Base-by-base conservation (phyloP, 2,329 filamentous ascomycete genomes). In the Penicillium sp. region DNA sequence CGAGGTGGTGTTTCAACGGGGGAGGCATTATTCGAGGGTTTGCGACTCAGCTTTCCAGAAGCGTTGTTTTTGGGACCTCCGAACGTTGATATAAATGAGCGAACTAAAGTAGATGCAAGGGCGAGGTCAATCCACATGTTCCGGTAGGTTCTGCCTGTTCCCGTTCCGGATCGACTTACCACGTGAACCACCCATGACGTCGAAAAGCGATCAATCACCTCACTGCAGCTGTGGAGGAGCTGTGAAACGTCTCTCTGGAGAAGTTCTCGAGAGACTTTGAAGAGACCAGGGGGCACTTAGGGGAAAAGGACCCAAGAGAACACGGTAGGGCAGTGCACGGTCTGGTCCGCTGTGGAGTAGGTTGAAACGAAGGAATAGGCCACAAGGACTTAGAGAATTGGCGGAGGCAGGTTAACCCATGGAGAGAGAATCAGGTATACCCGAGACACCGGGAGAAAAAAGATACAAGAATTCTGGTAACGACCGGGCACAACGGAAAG, bases 81-180 rank as follows among this genome's bases (percentile, higher is more conserved):
- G 59, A 78, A 78, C 31, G 71, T 79, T 64, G 90, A 91, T 84
- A 96, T 93, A 78, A 96, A 96, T 68, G 91, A 96, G 67, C 92
- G 82, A 56, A 96, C 91, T 96, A 76, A 14, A 47, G 11, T 14
- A 21, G 59, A 68, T 57, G 68, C 68, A 70, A 71, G 65, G 65
- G 65, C 8, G 21, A 58, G 39, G 55, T 52, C n/a, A 48, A 29
- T 54, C 54, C 27, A 47, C 21, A 27, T 42, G 19, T 13, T 42
- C 39, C 39, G 39, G 7, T 19, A 7, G 39, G 16, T 47, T 29
- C 22, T 47, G 44, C 24, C 44, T 52, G 16, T 33, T 57, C 42
- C 49, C 43, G n/a, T 21, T 10, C 61, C 56, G 61, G 52, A 54
- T 56, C 52, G 55, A 70, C 73, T 68, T 66, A 75, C 73, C 73